Evolutionary conservation across 208 protist species (phyloP).

Genomic region (Trypanosoma cruzi): DNA sequence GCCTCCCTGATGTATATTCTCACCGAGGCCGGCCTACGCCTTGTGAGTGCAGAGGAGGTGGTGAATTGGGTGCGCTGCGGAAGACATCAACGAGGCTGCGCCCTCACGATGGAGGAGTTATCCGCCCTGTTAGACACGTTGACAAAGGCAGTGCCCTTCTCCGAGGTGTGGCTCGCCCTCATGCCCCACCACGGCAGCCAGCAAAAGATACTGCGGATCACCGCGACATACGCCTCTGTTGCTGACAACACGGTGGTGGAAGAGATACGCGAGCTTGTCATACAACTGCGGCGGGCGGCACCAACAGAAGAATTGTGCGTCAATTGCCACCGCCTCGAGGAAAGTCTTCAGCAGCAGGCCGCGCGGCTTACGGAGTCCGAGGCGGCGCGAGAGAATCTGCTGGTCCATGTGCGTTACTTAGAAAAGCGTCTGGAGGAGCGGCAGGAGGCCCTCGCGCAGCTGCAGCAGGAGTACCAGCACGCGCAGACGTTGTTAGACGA

Average conservation of each 20-base stretch:
- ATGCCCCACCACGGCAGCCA: not conserved
- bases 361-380: not conserved
- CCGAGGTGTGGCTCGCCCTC: constrained; percentile 38
- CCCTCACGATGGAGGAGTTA: constrained; percentile 44
- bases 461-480: constrained; percentile 7
- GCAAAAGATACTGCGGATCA: constrained; percentile 17
- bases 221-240: constrained; percentile 24
- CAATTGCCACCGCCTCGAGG: constrained; percentile 23
- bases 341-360: constrained; percentile 12
- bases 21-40: constrained; percentile 35
- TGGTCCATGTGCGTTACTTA: constrained; percentile 18
- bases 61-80: constrained; percentile 34
- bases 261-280: constrained; percentile 31
- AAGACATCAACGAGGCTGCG: constrained; percentile 10
- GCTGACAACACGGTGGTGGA: constrained; percentile 24
- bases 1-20: constrained; percentile 40
- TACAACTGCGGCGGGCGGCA: constrained; percentile 25
- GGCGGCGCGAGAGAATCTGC: not conserved
- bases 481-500: not conserved
- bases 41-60: constrained; percentile 38
- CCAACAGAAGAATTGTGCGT: constrained; percentile 21
- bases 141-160: constrained; percentile 51
- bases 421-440: constrained; percentile 22
- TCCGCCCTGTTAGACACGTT: constrained; percentile 43
- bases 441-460: not conserved